Evolutionary conservation across 1,139 yeast species (phyloP).

Genomic region (Geotrichum fermentans): DNA sequence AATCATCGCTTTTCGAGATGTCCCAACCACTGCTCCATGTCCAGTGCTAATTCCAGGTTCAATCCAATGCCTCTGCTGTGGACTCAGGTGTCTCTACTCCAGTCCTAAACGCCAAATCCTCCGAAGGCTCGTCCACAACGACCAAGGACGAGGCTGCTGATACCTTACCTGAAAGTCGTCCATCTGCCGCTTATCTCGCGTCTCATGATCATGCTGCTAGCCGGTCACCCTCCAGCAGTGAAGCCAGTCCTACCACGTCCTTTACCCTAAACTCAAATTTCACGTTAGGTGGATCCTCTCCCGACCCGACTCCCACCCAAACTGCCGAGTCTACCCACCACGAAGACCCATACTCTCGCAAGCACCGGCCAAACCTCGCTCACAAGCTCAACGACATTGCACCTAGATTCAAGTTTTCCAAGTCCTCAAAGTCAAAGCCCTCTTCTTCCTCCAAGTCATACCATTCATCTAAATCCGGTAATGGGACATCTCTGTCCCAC

Average conservation of each 20-base stretch:
- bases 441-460: slow-evolving; percentile 1
- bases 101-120: background rate
- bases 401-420: slow-evolving; percentile 37
- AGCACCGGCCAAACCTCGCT: slow-evolving; percentile 33
- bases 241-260: slow-evolving; percentile 15
- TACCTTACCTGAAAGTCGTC: background rate
- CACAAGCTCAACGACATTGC: slow-evolving; percentile 32
- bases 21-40: too few relatives aligned
- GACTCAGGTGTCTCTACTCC: background rate
- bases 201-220: background rate
- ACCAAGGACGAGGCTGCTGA: background rate
- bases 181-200: slow-evolving; percentile 13
- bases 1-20: too few relatives aligned
- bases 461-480: slow-evolving; percentile 11
- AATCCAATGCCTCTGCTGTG: background rate
- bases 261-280: slow-evolving; percentile 15
- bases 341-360: slow-evolving; percentile 37
- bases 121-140: background rate
- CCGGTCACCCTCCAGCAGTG: background rate
- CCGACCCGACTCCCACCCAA: slow-evolving; percentile 19
- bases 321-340: slow-evolving; percentile 25
- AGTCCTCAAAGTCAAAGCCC: slow-evolving; percentile 20
- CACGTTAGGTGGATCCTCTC: background rate
- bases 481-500: background rate
- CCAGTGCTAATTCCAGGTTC: background rate